These are phyloP conservation scores for Aspergillus sp. DNA, from an alignment of 2,329 filamentous ascomycete genomes.

Conservation along the genomic window DNA sequence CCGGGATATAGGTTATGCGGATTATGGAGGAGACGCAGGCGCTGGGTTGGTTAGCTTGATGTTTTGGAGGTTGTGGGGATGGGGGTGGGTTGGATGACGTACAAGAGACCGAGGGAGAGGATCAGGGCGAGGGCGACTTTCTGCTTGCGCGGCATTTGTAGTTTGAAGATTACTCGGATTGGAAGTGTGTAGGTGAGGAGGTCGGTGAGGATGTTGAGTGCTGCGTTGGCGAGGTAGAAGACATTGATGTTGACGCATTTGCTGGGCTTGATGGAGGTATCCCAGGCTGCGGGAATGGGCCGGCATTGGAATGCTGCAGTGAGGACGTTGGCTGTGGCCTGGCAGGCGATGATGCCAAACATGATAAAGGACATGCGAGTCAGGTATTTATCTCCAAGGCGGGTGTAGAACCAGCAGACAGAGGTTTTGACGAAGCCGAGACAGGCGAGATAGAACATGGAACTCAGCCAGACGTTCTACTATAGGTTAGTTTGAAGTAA, in stretches of 20 bases:
- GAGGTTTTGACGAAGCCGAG: slow-evolving; percentile 52
- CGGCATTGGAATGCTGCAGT: slow-evolving; percentile 47
- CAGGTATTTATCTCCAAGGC: slow-evolving; percentile 42
- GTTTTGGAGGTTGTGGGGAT: neutral
- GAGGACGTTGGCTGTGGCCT: slow-evolving; percentile 44
- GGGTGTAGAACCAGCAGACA: slow-evolving; percentile 47
- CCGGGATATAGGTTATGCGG: slow-evolving; percentile 47
- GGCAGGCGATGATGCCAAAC: slow-evolving; percentile 41
- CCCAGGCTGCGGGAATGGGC: slow-evolving; percentile 43
- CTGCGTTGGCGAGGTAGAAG: slow-evolving; percentile 55
- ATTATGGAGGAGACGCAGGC: slow-evolving; percentile 50
- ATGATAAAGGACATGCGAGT: slow-evolving; percentile 39
- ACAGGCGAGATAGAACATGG: slow-evolving; percentile 50
- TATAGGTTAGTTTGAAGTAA: neutral
- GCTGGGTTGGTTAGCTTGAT: slow-evolving; percentile 23
- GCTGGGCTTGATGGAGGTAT: slow-evolving; percentile 29
- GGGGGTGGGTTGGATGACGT: slow-evolving; percentile 4
- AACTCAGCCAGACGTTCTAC: slow-evolving; percentile 48
- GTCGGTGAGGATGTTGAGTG: slow-evolving; percentile 62
- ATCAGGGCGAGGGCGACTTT: slow-evolving; percentile 48
- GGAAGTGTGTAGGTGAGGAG: slow-evolving; percentile 56
- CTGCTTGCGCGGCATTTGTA: slow-evolving; percentile 51
- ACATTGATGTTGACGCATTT: slow-evolving; percentile 51
- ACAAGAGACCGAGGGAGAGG: slow-evolving; percentile 53
- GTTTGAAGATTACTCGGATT: slow-evolving; percentile 47